A percentile compares a stretch with the other conserved stretches of the same genome.
Conservation (phyloP, 306 rosid genomes). For the Prunus salicina region DNA sequence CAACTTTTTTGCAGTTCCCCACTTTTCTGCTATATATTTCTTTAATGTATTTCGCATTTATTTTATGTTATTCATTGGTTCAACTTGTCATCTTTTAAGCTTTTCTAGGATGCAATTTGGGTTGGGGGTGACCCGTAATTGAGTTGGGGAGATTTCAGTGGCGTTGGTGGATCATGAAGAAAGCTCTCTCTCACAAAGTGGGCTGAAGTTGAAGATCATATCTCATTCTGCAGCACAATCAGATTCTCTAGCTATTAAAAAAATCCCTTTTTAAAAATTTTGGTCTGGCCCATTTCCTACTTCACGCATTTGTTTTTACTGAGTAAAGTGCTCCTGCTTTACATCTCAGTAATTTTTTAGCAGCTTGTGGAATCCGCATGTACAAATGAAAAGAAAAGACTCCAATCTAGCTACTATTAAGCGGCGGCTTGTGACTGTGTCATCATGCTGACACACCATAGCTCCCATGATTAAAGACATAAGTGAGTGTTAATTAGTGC, state of each 20-base stretch:
- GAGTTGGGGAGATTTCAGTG: conserved; percentile 14
- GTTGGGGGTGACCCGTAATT: conserved; percentile 12
- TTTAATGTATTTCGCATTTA: conserved; percentile 6
- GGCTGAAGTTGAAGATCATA: conserved; percentile 19
- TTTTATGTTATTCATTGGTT: conserved; percentile 5
- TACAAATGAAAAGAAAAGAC: not conserved
- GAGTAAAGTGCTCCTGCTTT: conserved; percentile 18
- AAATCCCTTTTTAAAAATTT: not conserved
- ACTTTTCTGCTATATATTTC: not conserved
- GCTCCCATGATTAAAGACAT: not conserved
- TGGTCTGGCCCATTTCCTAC: not conserved
- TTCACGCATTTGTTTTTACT: conserved; percentile 6
- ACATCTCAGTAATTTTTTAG: conserved; percentile 6
- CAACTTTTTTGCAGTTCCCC: not conserved
- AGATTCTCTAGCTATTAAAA: conserved; percentile 26
- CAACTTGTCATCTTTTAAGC: conserved; percentile 6
- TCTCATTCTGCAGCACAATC: conserved; percentile 19
- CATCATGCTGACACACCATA: not conserved
- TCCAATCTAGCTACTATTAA: not conserved
- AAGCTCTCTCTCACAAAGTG: conserved; percentile 30
- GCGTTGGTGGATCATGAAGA: conserved; percentile 32
- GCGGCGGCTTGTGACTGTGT: conserved; percentile 11
- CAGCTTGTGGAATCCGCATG: conserved; percentile 8
- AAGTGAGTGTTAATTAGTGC: conserved; percentile 7
- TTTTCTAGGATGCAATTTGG: conserved; percentile 2